These are phyloP conservation scores for Lepidopterella palustris DNA, from an alignment of 495 filamentous ascomycete species.

Conservation along the genomic window DNA sequence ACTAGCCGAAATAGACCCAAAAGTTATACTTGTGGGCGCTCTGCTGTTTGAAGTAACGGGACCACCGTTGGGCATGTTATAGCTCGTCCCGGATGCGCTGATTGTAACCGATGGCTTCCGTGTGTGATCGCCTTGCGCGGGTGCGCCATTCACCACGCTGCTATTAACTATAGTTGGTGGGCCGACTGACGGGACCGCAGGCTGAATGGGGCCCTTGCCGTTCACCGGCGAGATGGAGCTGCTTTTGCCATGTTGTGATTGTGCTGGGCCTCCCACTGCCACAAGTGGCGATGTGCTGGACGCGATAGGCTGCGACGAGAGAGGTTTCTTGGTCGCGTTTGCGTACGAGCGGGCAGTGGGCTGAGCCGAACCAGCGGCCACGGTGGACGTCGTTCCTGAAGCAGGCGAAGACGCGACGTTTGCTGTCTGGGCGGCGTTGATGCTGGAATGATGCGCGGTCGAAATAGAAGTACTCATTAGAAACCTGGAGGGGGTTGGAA, in stretches of 20 bases:
- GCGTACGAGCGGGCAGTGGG: conserved; percentile 55
- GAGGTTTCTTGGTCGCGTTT: conserved; percentile 69
- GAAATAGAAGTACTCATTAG: conserved; percentile 42
- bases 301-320: conserved; percentile 60
- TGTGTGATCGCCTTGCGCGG: conserved; percentile 57
- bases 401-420: conserved; percentile 51
- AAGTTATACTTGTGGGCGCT: conserved; percentile 53
- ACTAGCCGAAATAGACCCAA: conserved; percentile 62
- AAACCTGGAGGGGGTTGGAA: conserved; percentile 11
- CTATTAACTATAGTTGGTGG: conserved; percentile 57
- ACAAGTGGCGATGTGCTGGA: conserved; percentile 57
- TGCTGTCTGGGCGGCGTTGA: conserved; percentile 52
- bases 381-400: conserved; percentile 54
- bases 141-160: conserved; percentile 53
- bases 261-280: conserved; percentile 62
- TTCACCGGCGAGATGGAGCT: conserved; percentile 73
- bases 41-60: conserved; percentile 50
- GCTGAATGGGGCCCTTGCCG: conserved; percentile 64
- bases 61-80: conserved; percentile 69
- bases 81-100: conserved; percentile 66
- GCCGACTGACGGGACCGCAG: conserved; percentile 54
- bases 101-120: conserved; percentile 85
- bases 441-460: conserved; percentile 40
- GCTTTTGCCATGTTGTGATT: conserved; percentile 73
- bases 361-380: conserved; percentile 58